Base-by-base conservation (phyloP, 2,329 filamentous ascomycete species). In the Aspergillus ibericus region DNA sequence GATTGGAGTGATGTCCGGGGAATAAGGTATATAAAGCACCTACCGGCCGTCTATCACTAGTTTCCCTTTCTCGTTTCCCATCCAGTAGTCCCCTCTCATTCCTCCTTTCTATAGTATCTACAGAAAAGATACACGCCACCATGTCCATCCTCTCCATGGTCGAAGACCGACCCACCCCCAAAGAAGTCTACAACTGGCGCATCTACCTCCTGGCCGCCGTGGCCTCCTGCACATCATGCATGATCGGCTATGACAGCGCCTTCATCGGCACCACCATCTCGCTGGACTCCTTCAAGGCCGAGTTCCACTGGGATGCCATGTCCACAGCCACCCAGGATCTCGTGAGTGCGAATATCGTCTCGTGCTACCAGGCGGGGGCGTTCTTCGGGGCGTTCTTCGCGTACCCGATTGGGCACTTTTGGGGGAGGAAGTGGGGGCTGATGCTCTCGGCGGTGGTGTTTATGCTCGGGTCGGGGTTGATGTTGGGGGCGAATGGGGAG, bases 231-330 rank as follows among this genome's bases (percentile, higher is more conserved):
- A 82, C 83, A 52, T 81, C 82, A 58, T 84, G 82, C 67, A 85
- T 84, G 80, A 84, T 84, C 62, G 81, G 82, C 15, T 84, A 84
- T 62, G 89, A 92, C 72, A 88, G 85, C 53, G 87, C 90, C 63
- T 93, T 93, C 75, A 92, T 93, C 66, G 90, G 89, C 61, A 90
- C 88, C 0, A 92, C 90, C 1, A 78, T 93, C 32, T 85, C 88
- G 1, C 80, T 93, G 29, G 80, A 83, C 0, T 89, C 89, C 0
- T 93, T 93, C 74, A 80, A 79, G 46, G 68, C 79, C 1, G 90
- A 93, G 70, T 93, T 93, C 72, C 67, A 78, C 13, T 88, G 92
- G 66, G 77, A 72, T 2, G 68, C 75, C 2, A 83, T 87, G 75
- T 20, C 55, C 48, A 7, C 48, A 9, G 70, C 7, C 58, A 73